These are phyloP conservation scores for Phlebiopsis gigantea DNA, from an alignment of 768 basidiomycete genomes.

Conservation along the genomic window DNA sequence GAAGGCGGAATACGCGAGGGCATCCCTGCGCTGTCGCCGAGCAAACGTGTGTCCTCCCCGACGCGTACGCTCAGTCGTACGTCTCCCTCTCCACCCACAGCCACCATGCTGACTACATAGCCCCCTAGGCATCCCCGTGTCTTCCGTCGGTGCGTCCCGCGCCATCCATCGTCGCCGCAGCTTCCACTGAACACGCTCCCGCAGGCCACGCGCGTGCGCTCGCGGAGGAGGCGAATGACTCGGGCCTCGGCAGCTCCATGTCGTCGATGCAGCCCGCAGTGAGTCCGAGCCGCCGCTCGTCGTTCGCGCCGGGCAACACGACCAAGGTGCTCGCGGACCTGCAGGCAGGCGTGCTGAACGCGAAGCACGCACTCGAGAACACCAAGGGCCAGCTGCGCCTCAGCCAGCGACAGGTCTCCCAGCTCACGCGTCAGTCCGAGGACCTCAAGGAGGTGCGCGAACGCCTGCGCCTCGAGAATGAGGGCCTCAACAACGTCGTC, in stretches of 20 bases:
- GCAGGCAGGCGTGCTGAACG: constrained; percentile 76
- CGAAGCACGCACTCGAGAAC: constrained; percentile 78
- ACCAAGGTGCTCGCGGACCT: constrained; percentile 87
- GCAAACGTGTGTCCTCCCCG: constrained; percentile 62
- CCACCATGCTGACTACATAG: neutral
- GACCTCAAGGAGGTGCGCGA: constrained; percentile 87
- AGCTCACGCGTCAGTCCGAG: constrained; percentile 79
- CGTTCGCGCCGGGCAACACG: constrained; percentile 72
- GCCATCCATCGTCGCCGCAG: neutral
- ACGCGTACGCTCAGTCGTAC: constrained; percentile 76
- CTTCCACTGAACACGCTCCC: neutral
- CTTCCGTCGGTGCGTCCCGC: constrained; percentile 2
- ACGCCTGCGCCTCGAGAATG: constrained; percentile 77
- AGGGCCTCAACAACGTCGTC: constrained; percentile 83
- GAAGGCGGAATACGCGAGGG: constrained; percentile 65
- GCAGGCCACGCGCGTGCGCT: constrained; percentile 80
- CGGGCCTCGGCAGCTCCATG: constrained; percentile 28
- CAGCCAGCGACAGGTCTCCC: constrained; percentile 79
- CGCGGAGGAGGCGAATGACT: constrained; percentile 64
- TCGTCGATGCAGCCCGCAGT: constrained; percentile 35
- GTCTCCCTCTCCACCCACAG: constrained; percentile 29
- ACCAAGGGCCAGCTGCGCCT: constrained; percentile 77
- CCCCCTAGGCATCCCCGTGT: constrained; percentile 17
- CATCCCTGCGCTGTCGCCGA: constrained; percentile 46
- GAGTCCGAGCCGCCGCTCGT: constrained; percentile 46